Conservation (phyloP, 352 stramenopile genomes). For the Halophytophthora batemanensis region DNA sequence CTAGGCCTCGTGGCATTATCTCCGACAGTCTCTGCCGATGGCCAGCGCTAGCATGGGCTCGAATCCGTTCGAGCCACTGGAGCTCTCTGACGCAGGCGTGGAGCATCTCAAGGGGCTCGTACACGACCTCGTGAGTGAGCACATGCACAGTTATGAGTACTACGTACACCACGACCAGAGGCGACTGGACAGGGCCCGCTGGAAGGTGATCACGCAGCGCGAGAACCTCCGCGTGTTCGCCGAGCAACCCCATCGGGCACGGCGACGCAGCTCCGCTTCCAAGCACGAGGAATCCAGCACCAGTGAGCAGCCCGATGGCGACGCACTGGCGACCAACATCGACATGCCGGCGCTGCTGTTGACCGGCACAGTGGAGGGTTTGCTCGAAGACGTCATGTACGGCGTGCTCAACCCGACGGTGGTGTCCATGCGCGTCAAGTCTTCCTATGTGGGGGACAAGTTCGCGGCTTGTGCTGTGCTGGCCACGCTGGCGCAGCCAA, state of each 20-base stretch:
- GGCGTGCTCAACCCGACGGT: conserved; percentile 30
- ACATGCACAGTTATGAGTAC: conserved; percentile 16
- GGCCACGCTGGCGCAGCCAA: conserved; percentile 23
- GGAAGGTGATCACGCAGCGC: conserved; percentile 17
- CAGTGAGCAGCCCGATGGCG: conserved; percentile 10
- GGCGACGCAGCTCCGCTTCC: conserved; percentile 7
- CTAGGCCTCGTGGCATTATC: too few relatives aligned
- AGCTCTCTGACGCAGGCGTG: conserved; percentile 16
- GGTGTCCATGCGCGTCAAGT: conserved; percentile 31
- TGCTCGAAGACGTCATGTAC: conserved; percentile 40
- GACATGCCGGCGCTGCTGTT: conserved; percentile 29
- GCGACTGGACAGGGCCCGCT: conserved; percentile 12
- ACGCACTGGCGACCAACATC: conserved; percentile 1
- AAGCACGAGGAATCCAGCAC: neutral
- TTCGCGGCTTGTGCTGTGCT: conserved; percentile 37
- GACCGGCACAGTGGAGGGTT: conserved; percentile 25
- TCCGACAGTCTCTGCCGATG: neutral
- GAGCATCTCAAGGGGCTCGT: conserved; percentile 22
- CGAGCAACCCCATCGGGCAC: conserved; percentile 6
- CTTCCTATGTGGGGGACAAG: conserved; percentile 42
- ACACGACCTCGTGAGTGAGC: conserved; percentile 16
- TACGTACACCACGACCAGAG: conserved; percentile 19
- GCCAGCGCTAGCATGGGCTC: conserved; percentile 3
- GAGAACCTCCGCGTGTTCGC: conserved; percentile 21
- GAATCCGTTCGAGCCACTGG: conserved; percentile 22